Evolutionary conservation across 306 rosid genomes (phyloP).

Genomic region (Prunus persica): DNA sequence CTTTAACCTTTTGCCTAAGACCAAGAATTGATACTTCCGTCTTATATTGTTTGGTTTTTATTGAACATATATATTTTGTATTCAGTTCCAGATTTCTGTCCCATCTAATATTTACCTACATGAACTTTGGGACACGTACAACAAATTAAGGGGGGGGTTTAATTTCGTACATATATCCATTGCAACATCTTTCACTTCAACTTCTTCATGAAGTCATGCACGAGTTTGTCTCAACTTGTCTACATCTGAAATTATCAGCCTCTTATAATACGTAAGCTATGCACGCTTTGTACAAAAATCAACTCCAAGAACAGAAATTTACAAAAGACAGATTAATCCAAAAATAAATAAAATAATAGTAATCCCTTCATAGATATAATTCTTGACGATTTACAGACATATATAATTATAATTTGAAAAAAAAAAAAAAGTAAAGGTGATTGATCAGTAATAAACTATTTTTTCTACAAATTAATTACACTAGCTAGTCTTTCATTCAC

Average conservation of each 20-base stretch:
- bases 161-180: not conserved
- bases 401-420: not conserved
- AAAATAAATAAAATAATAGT: slow-evolving; percentile 27
- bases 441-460: slow-evolving; percentile 36
- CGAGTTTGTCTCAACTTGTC: not conserved
- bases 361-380: slow-evolving; percentile 35
- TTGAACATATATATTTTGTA: not conserved
- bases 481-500: slow-evolving; percentile 10
- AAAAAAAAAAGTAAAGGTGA: slow-evolving; percentile 9
- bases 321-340: not conserved
- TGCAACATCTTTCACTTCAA: slow-evolving; percentile 3
- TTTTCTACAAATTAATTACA: slow-evolving; percentile 58
- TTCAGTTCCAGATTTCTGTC: slow-evolving; percentile 5
- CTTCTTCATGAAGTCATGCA: not conserved
- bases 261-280: not conserved
- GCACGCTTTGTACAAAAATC: not conserved
- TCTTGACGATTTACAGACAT: slow-evolving; percentile 47
- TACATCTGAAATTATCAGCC: not conserved
- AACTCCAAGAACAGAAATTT: not conserved
- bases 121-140: not conserved
- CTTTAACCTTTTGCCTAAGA: too few relatives aligned
- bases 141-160: not conserved
- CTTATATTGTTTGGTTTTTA: not conserved
- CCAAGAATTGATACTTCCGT: not conserved
- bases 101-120: not conserved